A percentile compares a stretch with the other conserved stretches of the same genome.
These are phyloP conservation scores for Solanum phureja DNA, from an alignment of 257 asterid species.

Conservation along the genomic window DNA sequence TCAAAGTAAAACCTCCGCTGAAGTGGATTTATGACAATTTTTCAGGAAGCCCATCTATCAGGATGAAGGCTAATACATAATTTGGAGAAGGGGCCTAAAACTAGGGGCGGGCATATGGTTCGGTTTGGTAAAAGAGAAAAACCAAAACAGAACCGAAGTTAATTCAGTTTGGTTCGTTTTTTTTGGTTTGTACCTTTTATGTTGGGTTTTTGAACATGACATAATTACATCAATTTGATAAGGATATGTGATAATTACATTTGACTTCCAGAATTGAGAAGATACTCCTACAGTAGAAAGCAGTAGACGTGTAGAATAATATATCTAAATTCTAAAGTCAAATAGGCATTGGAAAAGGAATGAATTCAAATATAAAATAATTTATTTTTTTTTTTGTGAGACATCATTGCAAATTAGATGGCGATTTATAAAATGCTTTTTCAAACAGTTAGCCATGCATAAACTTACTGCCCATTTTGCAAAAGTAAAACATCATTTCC, in stretches of 20 bases:
- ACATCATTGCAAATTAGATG: neutral
- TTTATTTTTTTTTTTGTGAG: neutral
- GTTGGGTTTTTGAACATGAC: neutral
- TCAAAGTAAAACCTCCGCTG: neutral
- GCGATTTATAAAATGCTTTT: neutral
- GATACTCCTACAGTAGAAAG: neutral
- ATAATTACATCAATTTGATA: neutral
- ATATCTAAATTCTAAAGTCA: neutral
- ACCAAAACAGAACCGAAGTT: neutral
- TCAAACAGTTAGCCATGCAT: neutral
- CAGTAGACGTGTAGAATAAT: neutral
- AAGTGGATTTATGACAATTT: neutral
- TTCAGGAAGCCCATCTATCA: neutral
- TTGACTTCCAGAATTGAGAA: neutral
- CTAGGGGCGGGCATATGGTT: neutral
- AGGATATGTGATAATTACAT: neutral
- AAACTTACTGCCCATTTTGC: neutral
- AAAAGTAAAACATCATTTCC: neutral
- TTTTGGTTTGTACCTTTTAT: neutral
- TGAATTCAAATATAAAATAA: neutral
- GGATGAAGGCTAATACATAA: neutral
- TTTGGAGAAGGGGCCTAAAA: neutral
- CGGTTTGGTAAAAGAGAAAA: neutral
- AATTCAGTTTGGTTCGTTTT: neutral
- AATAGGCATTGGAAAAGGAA: neutral